A percentile compares a stretch with the other conserved stretches of the same genome.
These are phyloP conservation scores for Epichloe uncinata DNA, from an alignment of 2,329 filamentous ascomycete species.

Conservation along the genomic window DNA sequence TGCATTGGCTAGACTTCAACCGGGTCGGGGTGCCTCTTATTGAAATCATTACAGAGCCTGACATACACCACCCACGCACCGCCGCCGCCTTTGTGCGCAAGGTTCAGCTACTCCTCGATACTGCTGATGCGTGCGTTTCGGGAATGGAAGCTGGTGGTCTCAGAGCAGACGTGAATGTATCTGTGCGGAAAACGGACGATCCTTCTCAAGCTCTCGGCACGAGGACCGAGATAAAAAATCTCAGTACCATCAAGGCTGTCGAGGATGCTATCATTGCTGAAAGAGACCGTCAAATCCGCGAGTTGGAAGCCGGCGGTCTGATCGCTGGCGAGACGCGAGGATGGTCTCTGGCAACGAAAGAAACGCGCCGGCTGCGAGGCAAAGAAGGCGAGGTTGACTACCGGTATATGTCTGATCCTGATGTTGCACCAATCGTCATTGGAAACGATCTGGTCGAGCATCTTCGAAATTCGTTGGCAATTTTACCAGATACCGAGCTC, in stretches of 20 bases:
- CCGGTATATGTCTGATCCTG: conserved; percentile 95
- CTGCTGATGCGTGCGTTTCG: conserved; percentile 72
- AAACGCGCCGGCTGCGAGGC: conserved; percentile 69
- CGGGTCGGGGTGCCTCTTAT: conserved; percentile 82
- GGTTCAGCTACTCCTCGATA: conserved; percentile 65
- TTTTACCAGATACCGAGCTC: conserved; percentile 58
- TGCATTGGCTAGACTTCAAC: conserved; percentile 83
- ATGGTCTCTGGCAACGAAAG: conserved; percentile 74
- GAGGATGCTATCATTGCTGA: conserved; percentile 92
- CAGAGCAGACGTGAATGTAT: conserved; percentile 91
- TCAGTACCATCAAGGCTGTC: conserved; percentile 88
- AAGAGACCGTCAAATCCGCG: conserved; percentile 70
- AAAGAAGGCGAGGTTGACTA: conserved; percentile 98
- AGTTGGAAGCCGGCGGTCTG: conserved; percentile 61
- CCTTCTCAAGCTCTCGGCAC: conserved; percentile 48
- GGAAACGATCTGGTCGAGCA: conserved; percentile 53
- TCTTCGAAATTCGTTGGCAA: conserved; percentile 50
- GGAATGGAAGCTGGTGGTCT: conserved; percentile 92
- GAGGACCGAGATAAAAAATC: conserved; percentile 96
- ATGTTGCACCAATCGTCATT: conserved; percentile 69
- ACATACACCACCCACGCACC: conserved; percentile 75
- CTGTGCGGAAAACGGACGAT: conserved; percentile 50
- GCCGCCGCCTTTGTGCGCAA: conserved; percentile 84
- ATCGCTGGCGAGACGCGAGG: conserved; percentile 83
- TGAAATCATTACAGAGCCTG: conserved; percentile 86